phyloP scores from a whole-genome alignment of 768 basidiomycete species.

The Lactarius akahatsu region DNA sequence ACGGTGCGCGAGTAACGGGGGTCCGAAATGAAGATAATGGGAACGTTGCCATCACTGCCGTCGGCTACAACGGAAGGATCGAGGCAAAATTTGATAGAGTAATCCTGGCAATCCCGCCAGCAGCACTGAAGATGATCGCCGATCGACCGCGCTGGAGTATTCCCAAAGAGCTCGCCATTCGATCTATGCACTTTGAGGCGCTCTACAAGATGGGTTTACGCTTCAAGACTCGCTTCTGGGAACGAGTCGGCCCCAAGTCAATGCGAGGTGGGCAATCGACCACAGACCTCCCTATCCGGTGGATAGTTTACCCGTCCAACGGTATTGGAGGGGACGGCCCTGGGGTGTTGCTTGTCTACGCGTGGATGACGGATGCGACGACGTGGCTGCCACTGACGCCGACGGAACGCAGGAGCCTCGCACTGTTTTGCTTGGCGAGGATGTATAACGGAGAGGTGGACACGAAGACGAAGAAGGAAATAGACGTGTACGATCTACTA shows the following conservation, averaged over 20 bases:
- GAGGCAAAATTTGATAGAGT: conserved; percentile 29
- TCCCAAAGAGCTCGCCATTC: conserved; percentile 30
- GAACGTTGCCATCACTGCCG: conserved; percentile 18
- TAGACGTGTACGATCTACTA: conserved; percentile 31
- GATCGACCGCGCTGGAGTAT: conserved; percentile 29
- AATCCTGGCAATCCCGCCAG: conserved; percentile 31
- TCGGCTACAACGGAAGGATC: conserved; percentile 7
- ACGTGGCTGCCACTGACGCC: conserved; percentile 30
- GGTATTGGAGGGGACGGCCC: conserved; percentile 29
- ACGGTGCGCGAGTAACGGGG: conserved; percentile 10
- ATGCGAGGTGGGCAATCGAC: conserved; percentile 28
- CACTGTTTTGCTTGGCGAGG: conserved; percentile 29
- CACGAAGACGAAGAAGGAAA: conserved; percentile 1
- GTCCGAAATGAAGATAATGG: conserved; percentile 14
- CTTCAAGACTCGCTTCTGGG: conserved; percentile 31
- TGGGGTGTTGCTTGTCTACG: conserved; percentile 33
- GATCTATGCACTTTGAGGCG: conserved; percentile 32
- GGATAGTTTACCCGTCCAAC: conserved; percentile 28
- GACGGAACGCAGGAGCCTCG: conserved; percentile 28
- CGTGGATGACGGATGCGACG: conserved; percentile 33
- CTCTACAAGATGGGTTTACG: conserved; percentile 32
- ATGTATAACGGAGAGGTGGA: conserved; percentile 27
- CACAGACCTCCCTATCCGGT: conserved; percentile 28
- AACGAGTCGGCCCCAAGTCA: conserved; percentile 9
- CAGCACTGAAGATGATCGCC: conserved; percentile 32